Conservation (phyloP, 1,284 basidiomycete species). For the Ceratobasidium sp. region DNA sequence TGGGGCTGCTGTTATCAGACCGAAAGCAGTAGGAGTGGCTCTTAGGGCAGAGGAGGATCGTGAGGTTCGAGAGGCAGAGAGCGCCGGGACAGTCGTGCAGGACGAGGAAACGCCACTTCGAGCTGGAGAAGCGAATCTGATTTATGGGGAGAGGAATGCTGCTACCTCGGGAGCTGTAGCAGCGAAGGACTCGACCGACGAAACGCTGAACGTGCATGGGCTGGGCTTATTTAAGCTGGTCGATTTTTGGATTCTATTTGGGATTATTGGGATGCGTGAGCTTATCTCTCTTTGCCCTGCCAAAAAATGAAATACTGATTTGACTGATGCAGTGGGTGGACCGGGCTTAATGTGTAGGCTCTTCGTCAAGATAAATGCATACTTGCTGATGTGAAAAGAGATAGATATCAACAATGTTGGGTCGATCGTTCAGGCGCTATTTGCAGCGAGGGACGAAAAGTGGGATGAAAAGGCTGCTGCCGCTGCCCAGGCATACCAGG, state of each 20-base stretch:
- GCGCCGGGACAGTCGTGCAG: not conserved
- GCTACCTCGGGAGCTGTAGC: not conserved
- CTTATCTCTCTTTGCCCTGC: slow-evolving; percentile 17
- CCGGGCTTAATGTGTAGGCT: slow-evolving; percentile 87
- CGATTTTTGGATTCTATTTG: slow-evolving; percentile 84
- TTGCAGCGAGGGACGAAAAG: slow-evolving; percentile 66
- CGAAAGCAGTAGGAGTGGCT: slow-evolving; percentile 47
- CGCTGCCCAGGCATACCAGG: slow-evolving; percentile 85
- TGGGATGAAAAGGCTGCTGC: slow-evolving; percentile 75
- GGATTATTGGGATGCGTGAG: slow-evolving; percentile 72
- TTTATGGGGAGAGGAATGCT: slow-evolving; percentile 29
- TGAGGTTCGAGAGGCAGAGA: not conserved
- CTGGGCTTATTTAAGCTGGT: slow-evolving; percentile 58
- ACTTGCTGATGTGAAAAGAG: not conserved
- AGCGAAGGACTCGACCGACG: not conserved
- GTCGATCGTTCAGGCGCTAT: slow-evolving; percentile 88
- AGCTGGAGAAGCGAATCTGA: slow-evolving; percentile 3
- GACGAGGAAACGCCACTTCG: slow-evolving; percentile 28
- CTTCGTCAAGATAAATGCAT: not conserved
- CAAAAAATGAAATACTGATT: not conserved
- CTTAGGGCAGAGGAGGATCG: slow-evolving; percentile 2
- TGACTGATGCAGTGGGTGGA: slow-evolving; percentile 71
- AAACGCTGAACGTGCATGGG: slow-evolving; percentile 60
- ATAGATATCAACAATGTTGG: slow-evolving; percentile 95
- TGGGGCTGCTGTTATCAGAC: slow-evolving; percentile 69